These are phyloP conservation scores for Pichia pseudocactophila DNA, from an alignment of 805 yeast species.

Conservation along the genomic window DNA sequence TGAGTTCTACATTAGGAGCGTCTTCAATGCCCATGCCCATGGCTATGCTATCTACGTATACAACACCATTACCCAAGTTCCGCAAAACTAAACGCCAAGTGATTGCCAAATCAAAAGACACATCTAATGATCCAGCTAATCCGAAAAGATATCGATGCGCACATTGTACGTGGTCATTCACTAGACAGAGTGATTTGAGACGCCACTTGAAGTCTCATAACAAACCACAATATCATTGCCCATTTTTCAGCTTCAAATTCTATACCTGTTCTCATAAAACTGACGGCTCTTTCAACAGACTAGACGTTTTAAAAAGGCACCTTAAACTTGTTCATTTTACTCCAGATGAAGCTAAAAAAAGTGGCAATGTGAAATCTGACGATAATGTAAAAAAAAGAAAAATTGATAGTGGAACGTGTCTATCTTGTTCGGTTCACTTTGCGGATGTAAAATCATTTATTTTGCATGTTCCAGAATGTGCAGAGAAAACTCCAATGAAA, in stretches of 20 bases:
- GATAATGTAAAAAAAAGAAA: neutral
- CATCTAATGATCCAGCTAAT: conserved; percentile 3
- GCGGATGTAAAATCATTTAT: conserved; percentile 46
- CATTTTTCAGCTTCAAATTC: conserved; percentile 55
- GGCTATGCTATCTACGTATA: conserved; percentile 2
- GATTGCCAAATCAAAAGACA: conserved; percentile 1
- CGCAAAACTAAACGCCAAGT: neutral
- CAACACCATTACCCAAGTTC: neutral
- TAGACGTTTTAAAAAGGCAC: conserved; percentile 71
- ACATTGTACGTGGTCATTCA: conserved; percentile 61
- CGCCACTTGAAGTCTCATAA: conserved; percentile 61
- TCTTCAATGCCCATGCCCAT: conserved; percentile 1
- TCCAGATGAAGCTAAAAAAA: conserved; percentile 18
- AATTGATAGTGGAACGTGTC: conserved; percentile 56
- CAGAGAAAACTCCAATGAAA: conserved; percentile 31
- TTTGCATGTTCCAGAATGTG: conserved; percentile 59
- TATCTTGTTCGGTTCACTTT: conserved; percentile 53
- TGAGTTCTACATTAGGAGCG: conserved; percentile 2
- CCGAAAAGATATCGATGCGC: conserved; percentile 28
- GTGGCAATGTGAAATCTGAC: neutral
- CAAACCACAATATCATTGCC: conserved; percentile 61
- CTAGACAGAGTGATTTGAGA: conserved; percentile 58
- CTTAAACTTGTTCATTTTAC: conserved; percentile 60
- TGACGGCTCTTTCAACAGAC: conserved; percentile 65
- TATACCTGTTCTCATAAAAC: conserved; percentile 63